These are phyloP conservation scores for Vinca minor DNA, from an alignment of 257 asterid genomes.

Conservation along the genomic window DNA sequence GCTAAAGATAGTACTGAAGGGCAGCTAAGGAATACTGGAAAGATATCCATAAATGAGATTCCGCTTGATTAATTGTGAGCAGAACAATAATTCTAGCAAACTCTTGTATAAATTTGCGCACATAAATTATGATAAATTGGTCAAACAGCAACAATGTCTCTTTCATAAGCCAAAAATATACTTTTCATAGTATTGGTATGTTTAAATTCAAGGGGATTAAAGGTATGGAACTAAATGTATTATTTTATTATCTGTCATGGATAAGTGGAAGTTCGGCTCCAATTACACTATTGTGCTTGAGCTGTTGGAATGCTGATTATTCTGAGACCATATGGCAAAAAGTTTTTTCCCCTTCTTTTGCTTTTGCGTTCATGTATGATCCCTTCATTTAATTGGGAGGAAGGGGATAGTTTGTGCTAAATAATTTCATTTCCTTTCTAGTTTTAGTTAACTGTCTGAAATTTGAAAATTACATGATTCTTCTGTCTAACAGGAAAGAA, in stretches of 20 bases:
- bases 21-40: too few relatives aligned
- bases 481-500: slow-evolving; percentile 46
- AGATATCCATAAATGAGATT: too few relatives aligned
- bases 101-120: too few relatives aligned
- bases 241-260: background rate
- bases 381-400: background rate
- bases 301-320: background rate
- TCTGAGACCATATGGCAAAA: background rate
- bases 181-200: background rate
- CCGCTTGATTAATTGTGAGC: too few relatives aligned
- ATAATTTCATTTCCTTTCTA: background rate
- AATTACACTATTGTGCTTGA: background rate
- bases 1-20: too few relatives aligned
- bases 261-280: background rate
- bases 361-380: background rate
- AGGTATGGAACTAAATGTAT: background rate
- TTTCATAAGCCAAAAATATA: too few relatives aligned
- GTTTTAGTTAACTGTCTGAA: background rate
- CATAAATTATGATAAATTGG: too few relatives aligned
- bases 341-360: background rate
- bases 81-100: too few relatives aligned
- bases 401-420: background rate
- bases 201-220: background rate
- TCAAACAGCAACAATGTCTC: background rate
- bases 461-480: background rate